These are phyloP conservation scores for Trichoderma parareesei DNA, from an alignment of 495 filamentous ascomycete genomes.

Conservation along the genomic window DNA sequence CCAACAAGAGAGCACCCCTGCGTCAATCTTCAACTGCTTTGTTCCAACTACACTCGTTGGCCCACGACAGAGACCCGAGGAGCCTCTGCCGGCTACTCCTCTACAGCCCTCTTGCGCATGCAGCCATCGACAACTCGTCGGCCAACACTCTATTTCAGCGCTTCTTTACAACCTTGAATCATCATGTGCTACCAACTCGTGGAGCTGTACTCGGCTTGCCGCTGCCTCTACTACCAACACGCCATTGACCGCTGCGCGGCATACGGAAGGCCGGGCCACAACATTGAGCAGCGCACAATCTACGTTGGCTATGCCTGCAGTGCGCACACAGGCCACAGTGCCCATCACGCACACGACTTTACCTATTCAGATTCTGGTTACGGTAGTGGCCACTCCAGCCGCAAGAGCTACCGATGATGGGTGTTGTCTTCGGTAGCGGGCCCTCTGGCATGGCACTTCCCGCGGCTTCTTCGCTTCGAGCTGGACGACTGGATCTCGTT, in stretches of 20 bases:
- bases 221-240: constrained; percentile 78
- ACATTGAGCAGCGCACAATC: constrained; percentile 65
- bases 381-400: constrained; percentile 36
- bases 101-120: not conserved
- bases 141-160: constrained; percentile 1
- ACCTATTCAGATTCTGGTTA: constrained; percentile 47
- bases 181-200: constrained; percentile 70
- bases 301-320: constrained; percentile 70
- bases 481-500: constrained; percentile 39
- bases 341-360: constrained; percentile 19
- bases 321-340: constrained; percentile 25
- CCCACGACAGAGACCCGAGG: not conserved
- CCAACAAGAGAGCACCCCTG: not conserved
- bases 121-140: not conserved
- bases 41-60: not conserved
- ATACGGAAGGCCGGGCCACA: constrained; percentile 62
- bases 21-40: not conserved
- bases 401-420: constrained; percentile 42
- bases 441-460: constrained; percentile 36
- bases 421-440: constrained; percentile 46
- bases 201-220: constrained; percentile 75
- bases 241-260: constrained; percentile 68
- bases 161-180: constrained; percentile 1
- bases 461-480: constrained; percentile 36
- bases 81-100: not conserved